Base-by-base conservation (phyloP, 441 rosid species). In the Bruguiera hainesii region DNA sequence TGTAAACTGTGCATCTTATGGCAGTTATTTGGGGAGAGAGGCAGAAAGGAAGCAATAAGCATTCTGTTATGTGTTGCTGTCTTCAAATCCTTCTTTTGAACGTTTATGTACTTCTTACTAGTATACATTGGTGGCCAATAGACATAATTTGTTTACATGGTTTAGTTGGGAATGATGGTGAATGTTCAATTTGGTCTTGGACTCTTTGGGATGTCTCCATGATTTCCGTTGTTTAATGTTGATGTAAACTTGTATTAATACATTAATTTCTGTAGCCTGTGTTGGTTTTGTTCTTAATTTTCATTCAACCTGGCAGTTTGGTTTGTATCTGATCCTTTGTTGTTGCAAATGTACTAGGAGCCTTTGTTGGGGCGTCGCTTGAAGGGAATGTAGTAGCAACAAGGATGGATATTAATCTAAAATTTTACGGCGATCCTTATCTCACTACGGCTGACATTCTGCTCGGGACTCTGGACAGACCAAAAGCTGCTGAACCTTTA, bases 341-440 rank as follows among this genome's bases (percentile, higher is more conserved):
- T 69, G 20, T 52, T 61, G 71, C 56, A 49, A 50, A 26, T 67
- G 52, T 70, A 50, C 73, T 77, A 95, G 98, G 99, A 49, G 98
- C 97, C 28, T 95, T 95, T 70, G 87, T 92, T 69, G 99, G 98
- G 57, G 93, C 89, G 67, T 95, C 98, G 10, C 82, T 95, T 20
- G 98, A 95, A 85, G 95, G 99, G 56, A 95, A 87, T 65, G 61
- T 89, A 15, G 97, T 92, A 39, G 83, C 83, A 0, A 92, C 98
- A 10, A 86, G 98, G 81, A 89, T 80, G 80, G 97, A 92, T 61
- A 72, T 87, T 67, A 95, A 95, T 72, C 83, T 95, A 39, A 82
- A 60, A 56, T 95, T 95, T 69, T 95, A 92, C 15, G 99, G 99
- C 0, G 99, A 90, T 77, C 98, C 98, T 5, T 92, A 95, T 85